A percentile compares a stretch with the other conserved stretches of the same genome.
Evolutionary conservation across 2,329 filamentous ascomycete species (phyloP).

Genomic region (Fusarium buharicum): DNA sequence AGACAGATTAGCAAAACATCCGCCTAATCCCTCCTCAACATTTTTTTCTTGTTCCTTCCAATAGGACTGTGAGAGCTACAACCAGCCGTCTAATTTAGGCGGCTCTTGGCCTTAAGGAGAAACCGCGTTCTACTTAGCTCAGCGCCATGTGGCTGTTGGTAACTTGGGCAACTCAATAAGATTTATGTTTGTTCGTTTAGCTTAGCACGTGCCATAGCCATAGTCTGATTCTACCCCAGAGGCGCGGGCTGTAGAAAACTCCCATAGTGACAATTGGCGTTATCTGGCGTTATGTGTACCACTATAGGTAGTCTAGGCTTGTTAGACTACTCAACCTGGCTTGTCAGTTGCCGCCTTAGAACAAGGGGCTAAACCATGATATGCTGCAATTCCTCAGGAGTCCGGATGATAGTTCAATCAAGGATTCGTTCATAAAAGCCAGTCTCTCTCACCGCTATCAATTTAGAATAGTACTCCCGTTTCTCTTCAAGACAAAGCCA

Average conservation of each 20-base stretch:
- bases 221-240: not conserved
- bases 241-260: not conserved
- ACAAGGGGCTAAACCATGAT: constrained; percentile 10
- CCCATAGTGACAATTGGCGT: constrained; percentile 1
- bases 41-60: not conserved
- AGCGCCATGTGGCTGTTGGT: not conserved
- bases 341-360: constrained; percentile 5
- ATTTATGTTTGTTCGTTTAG: constrained; percentile 1
- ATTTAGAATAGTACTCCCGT: not conserved
- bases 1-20: constrained; percentile 23
- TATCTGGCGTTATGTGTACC: constrained; percentile 6
- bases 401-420: too few relatives aligned
- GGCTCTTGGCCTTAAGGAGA: constrained; percentile 2
- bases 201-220: not conserved
- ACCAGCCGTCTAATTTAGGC: not conserved
- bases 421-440: constrained; percentile 19
- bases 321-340: not conserved
- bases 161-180: not conserved
- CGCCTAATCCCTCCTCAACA: constrained; percentile 11
- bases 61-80: not conserved
- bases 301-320: constrained; percentile 7
- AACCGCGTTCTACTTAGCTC: not conserved
- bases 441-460: not conserved
- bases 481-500: not conserved
- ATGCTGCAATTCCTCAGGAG: constrained; percentile 18